Conservation (phyloP, 208 protist genomes). For the Trypanosoma melophagium region DNA sequence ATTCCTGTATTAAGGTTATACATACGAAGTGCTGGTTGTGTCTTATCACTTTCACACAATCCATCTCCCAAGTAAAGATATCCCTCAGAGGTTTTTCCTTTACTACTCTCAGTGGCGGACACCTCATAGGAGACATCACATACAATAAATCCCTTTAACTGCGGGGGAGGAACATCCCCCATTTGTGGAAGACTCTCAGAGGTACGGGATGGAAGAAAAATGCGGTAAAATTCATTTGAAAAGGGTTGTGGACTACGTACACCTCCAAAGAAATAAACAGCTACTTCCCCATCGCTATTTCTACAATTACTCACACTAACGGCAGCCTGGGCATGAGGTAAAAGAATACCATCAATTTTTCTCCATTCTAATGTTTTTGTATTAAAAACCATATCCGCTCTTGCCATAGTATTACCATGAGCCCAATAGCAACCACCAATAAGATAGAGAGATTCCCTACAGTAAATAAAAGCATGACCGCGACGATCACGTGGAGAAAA, state of each 20-base stretch:
- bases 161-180: background rate
- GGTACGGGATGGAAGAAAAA: background rate
- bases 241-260: background rate
- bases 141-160: background rate
- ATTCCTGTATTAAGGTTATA: background rate
- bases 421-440: slow-evolving; percentile 64
- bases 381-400: slow-evolving; percentile 44
- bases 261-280: background rate
- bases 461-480: slow-evolving; percentile 59
- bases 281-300: background rate
- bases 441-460: slow-evolving; percentile 40
- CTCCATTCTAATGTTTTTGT: slow-evolving; percentile 33
- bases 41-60: background rate
- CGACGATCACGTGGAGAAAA: slow-evolving; percentile 43
- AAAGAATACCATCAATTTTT: slow-evolving; percentile 29
- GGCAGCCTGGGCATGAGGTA: slow-evolving; percentile 52
- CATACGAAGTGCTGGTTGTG: background rate
- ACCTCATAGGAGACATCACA: background rate
- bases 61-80: background rate
- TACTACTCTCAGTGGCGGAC: background rate
- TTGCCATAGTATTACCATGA: slow-evolving; percentile 44
- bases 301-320: background rate
- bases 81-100: background rate
- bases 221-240: background rate
- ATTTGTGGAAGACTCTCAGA: background rate